Percentiles rank a stretch among this genome's conserved stretches.
phyloP scores from a whole-genome alignment of 1,284 basidiomycete species.

The Polyporus tsugae region DNA sequence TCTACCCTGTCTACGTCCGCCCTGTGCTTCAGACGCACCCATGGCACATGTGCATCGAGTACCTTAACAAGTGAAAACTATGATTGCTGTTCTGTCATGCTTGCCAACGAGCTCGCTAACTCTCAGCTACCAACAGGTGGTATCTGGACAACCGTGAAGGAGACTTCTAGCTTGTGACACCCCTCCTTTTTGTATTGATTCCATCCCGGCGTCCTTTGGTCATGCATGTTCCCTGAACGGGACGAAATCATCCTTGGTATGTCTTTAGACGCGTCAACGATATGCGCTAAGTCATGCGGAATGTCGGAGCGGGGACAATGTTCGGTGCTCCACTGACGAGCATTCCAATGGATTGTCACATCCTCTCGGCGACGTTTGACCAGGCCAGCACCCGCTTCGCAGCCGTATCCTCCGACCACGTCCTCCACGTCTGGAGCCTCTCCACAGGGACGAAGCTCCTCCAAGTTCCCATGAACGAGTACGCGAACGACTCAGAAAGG shows the following conservation, averaged over 20 bases:
- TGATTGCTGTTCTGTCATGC: conserved; percentile 17
- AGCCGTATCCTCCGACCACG: neutral
- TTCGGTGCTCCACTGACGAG: neutral
- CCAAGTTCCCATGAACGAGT: neutral
- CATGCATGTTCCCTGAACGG: conserved; percentile 53
- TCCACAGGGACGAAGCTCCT: neutral
- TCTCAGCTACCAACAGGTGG: conserved; percentile 46
- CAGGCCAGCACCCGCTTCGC: neutral
- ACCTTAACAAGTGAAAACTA: no score
- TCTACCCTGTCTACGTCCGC: no score
- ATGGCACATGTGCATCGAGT: conserved; percentile 28
- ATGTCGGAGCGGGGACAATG: neutral
- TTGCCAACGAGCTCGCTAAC: conserved; percentile 8
- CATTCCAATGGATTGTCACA: neutral
- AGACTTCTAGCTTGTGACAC: conserved; percentile 66
- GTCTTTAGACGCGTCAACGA: conserved; percentile 15
- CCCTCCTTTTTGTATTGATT: conserved; percentile 66
- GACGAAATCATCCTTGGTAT: conserved; percentile 63
- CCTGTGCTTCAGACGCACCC: no score
- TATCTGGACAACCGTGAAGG: conserved; percentile 71
- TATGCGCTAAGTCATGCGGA: no score
- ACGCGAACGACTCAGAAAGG: neutral
- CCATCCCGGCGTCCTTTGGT: conserved; percentile 57
- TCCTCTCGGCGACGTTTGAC: conserved; percentile 1
- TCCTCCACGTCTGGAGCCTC: conserved; percentile 1